Base-by-base conservation (phyloP, 306 rosid genomes). In the Castanopsis chinensis region DNA sequence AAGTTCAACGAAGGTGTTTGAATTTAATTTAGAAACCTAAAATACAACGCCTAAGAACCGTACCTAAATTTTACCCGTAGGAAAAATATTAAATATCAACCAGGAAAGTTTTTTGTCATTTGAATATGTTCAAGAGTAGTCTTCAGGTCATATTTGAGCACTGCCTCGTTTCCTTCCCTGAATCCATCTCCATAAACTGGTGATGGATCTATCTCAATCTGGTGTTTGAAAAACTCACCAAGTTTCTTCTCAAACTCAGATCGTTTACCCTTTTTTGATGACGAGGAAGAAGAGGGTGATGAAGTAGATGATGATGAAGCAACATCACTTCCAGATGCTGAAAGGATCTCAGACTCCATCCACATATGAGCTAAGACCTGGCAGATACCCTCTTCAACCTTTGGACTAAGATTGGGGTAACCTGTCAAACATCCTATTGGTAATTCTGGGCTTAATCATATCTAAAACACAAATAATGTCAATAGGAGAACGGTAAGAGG, bases 351-450 rank as follows among this genome's bases (percentile, higher is more conserved):
- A 7, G 99, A 88, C 0, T 93, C 97, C 69, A 96, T 79, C 99
- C 99, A 96, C 98, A 93, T 93, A 72, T 93, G 98, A 76, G 93
- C 98, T 81, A 96, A 72, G 57, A 96, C 98, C 83, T 96, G 99
- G 87, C 99, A 96, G 72, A 96, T 96, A 76, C 99, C 99, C 86
- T 96, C 99, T 88, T 96, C 99, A 30, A 96, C 98, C 87, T 96
- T 91, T 1, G 96, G 98, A 63, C 89, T 92, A 79, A 96, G 87
- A 80, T 85, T 90, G 3, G 91, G 91, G 82, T 89, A 96, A 67
- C 99, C 99, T 96, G 88, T 77, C 77, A 76, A 82, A 81, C 49
- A 72, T 15, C 27, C 53, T 74, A 35, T 64, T 23, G 25, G 11
- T 19, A 25, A 32, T 72, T 76, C 76, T 65, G 63, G 21, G 59